Evolutionary conservation across 2,329 filamentous ascomycete species (phyloP), one percentile per base, ranked within the genome.

Genomic region (Verticillium nubilum): DNA sequence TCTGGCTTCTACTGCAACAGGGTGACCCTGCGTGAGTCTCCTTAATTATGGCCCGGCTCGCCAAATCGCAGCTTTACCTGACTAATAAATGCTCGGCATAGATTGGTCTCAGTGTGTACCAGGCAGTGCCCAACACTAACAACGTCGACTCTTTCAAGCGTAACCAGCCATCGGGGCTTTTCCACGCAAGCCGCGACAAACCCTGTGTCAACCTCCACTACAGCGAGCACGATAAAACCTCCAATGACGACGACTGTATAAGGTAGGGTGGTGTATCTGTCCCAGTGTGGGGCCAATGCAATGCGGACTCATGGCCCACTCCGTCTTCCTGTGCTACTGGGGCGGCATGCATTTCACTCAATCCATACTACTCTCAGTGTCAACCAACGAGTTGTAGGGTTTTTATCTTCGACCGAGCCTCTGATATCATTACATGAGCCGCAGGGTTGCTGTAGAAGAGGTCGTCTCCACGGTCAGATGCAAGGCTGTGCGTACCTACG

Each of bases 311-410:
- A 28, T 79, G 66, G 62, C 67, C 47, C 19, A 76, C 76, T 12
- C 68, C 73, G 33, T 75, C 67, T 1, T 60, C 60, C 6, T 79
- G 76, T 63, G 68, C 63, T 31, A 64, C 68, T 28, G 70, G 70
- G 17, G 71, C 59, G 54, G 76, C 67, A 25, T 79, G 76, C 70
- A 69, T 62, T 27, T 68, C 68, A 56, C 47, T 69, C 59, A 79
- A 78, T 65, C 67, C 71, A 57, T 79, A 67, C 64, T 79, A 78
- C 69, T 73, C 59, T 37, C 76, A 79, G 67, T 79, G 76, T 64
- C 59, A 75, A 63, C 78, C 69, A 13, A 52, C 52, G 1, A 27
- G 52, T 15, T 2, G 17, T 37, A 37, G 33, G 12, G n/a, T 13
- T 17, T 13, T 5, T 37, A n/a, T 37, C 12, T 15, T 15, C 15